Conservation (phyloP, 140 eudicot genomes). For the Flaveria floridana region DNA sequence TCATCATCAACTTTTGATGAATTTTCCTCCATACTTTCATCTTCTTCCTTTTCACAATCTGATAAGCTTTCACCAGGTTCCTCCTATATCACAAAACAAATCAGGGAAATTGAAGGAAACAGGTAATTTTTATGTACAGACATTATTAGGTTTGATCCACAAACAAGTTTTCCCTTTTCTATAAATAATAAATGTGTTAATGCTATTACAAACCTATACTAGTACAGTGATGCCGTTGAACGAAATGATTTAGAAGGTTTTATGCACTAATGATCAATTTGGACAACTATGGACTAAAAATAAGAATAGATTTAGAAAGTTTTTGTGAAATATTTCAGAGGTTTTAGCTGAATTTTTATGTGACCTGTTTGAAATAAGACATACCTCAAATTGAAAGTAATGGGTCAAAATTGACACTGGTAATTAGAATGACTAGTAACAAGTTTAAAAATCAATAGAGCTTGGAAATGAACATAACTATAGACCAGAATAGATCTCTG, state of each 20-base stretch:
- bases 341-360: background rate
- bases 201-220: background rate
- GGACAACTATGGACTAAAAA: background rate
- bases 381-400: background rate
- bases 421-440: background rate
- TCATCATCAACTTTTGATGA: conserved; percentile 66
- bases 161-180: background rate
- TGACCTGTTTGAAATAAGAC: background rate
- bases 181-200: background rate
- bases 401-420: background rate
- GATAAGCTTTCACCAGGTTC: conserved; percentile 98
- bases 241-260: background rate
- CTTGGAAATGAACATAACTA: background rate
- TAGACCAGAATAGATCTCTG: background rate
- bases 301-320: background rate
- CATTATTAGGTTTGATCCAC: background rate
- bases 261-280: background rate
- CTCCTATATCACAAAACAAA: conserved; percentile 46
- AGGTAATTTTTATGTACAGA: background rate
- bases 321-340: background rate
- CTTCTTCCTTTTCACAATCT: conserved; percentile 87
- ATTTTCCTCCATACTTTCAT: conserved; percentile 59
- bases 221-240: background rate
- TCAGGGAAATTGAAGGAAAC: background rate
- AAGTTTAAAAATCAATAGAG: background rate